Percentiles rank a stretch among this genome's conserved stretches.
Conservation (phyloP, 139 green algal species). For the Nannochloris sp. region DNA sequence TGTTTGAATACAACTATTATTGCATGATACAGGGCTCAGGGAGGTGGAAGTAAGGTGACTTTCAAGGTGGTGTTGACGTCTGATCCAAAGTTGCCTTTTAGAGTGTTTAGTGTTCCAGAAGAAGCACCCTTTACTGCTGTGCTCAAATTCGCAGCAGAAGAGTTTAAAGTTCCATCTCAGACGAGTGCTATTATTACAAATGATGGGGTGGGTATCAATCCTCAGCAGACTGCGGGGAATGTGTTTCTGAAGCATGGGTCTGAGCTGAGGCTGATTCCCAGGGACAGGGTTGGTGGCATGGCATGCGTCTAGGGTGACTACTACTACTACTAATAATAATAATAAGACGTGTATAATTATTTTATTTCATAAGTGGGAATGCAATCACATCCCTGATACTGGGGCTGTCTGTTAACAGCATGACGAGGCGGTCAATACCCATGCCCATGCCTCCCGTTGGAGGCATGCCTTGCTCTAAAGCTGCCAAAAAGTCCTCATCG, state of each 20-base stretch:
- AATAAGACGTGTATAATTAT: background rate
- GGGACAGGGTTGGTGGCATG: constrained; percentile 71
- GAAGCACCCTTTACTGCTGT: constrained; percentile 95
- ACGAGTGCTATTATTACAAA: constrained; percentile 97
- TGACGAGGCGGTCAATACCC: constrained; percentile 94
- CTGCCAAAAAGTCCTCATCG: constrained; percentile 95
- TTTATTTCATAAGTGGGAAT: constrained; percentile 86
- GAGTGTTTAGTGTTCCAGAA: constrained; percentile 91
- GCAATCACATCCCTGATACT: constrained; percentile 95
- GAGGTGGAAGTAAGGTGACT: constrained; percentile 60
- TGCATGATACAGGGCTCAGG: constrained; percentile 12
- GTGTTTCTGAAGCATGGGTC: constrained; percentile 95
- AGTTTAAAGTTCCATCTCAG: constrained; percentile 86
- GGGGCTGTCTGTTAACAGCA: constrained; percentile 91
- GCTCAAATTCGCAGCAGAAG: constrained; percentile 93
- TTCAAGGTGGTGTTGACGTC: constrained; percentile 95
- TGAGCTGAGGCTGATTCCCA: constrained; percentile 85
- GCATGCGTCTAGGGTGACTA: background rate
- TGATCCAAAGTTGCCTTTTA: constrained; percentile 93
- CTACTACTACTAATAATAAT: background rate
- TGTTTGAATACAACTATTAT: too few species aligned
- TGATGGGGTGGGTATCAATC: constrained; percentile 93
- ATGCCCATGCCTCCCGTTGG: constrained; percentile 94
- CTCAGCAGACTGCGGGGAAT: constrained; percentile 85
- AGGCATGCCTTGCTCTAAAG: constrained; percentile 96